Evolutionary conservation across 495 filamentous ascomycete species (phyloP).

Genomic region (Xylaria cubensis): DNA sequence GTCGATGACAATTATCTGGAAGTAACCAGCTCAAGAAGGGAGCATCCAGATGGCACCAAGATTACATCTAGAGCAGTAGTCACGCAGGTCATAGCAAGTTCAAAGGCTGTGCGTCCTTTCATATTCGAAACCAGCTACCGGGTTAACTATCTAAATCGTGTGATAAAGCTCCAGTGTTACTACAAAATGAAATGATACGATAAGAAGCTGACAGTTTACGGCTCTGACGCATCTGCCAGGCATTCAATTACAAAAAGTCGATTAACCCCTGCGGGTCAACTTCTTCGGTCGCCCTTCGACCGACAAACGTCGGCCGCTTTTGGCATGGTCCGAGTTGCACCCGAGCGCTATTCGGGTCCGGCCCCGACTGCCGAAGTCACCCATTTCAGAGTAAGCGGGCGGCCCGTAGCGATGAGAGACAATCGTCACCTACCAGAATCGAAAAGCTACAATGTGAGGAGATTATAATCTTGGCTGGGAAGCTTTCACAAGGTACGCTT

Average conservation of each 20-base stretch:
- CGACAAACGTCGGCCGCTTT: constrained; percentile 10
- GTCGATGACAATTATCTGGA: not conserved
- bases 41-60: constrained; percentile 4
- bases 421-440: not conserved
- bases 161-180: constrained; percentile 14
- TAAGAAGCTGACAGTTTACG: constrained; percentile 21
- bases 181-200: not conserved
- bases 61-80: not conserved
- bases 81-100: not conserved
- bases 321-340: not conserved
- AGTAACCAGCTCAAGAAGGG: not conserved
- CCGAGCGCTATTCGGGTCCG: constrained; percentile 20
- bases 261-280: not conserved
- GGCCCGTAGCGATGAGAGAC: not conserved
- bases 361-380: constrained; percentile 18
- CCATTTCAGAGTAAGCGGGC: constrained; percentile 14
- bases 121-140: constrained; percentile 6
- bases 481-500: constrained; percentile 2
- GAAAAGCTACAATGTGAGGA: not conserved
- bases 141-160: not conserved
- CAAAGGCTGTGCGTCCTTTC: constrained; percentile 1
- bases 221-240: constrained; percentile 9
- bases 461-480: constrained; percentile 22
- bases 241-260: not conserved
- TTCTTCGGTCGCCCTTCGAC: not conserved